Base-by-base conservation (phyloP, 2,329 filamentous ascomycete genomes). In the Thermoascus crustaceus region DNA sequence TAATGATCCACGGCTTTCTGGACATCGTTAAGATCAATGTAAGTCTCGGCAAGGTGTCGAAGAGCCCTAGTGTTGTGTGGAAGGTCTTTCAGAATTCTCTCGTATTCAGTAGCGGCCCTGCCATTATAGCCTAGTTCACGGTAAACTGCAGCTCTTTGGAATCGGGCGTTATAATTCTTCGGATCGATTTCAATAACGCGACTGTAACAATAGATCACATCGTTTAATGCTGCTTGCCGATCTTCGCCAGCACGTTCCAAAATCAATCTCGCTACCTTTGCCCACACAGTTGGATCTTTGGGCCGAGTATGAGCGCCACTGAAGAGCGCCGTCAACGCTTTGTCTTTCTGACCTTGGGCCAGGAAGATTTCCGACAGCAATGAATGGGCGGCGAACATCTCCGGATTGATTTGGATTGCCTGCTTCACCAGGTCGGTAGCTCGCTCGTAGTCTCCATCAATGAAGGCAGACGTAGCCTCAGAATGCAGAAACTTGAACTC, bases 351-450 rank as follows among this genome's bases (percentile, higher is more conserved):
- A n/a, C 72, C 74, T 51, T 70, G 67, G 8, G 67, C 66, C 7
- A 71, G 54, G 34, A 76, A 69, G 33, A 78, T 73, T 41, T 80
- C 72, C 0, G 75, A 76, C 5, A 79, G 60, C 13, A 80, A 59
- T 34, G 69, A 73, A 58, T 80, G 74, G 9, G 76, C 73, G 18
- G 69, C 66, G 51, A 75, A 79, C 44, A 80, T 73, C 51, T 80
- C 76, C 0, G 76, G 76, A 45, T 81, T 80, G 19, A 66, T 57
- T 25, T 68, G 60, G 20, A 77, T 68, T 6, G 73, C 73, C 40
- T 66, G 56, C 38, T 64, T 62, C 24, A 67, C 60, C 7, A 64
- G 45, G 5, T 61, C 51, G 34, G 54, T 64, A 32, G 58, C 70
- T 47, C 53, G 58, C 34, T 63, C 66, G 39, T 65, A 66, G 32